Base-by-base conservation (phyloP, 1,284 basidiomycete genomes). In the Moniliella sp. region DNA sequence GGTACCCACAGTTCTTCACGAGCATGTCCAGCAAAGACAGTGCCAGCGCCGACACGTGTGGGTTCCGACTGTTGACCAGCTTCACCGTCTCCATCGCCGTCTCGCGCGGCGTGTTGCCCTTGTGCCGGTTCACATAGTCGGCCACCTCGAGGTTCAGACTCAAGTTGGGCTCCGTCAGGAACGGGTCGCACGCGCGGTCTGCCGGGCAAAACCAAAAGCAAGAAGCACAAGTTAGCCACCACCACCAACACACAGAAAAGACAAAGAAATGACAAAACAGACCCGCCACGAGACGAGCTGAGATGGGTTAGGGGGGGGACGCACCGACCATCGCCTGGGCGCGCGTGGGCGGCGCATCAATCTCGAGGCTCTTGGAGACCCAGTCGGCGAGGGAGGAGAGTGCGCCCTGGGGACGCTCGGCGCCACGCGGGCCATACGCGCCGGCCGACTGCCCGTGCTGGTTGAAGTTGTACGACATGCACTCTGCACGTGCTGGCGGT, bases 101-200 rank as follows among this genome's bases (percentile, higher is more conserved):
- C 51, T 91, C 84, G 37, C 84, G 73, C 2, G 84, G 78, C 79
- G 72, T 83, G 66, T 99, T 97, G 0, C 84, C 86, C 64, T 94
- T 94, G 67, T 93, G 94, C 45, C 68, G 67, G 62, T 88, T 91
- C 64, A 99, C 75, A 50, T 77, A 73, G 46, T 88, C 83, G 17
- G 83, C 82, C 28, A 97, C 74, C 62, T 94, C 84, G 43, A 97
- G 70, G 62, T 93, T 82, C 28, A 79, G 67, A 0, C 81, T 76
- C 64, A 88, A 79, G 62, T 94, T 91, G 12, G 84, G 81, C 57
- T 84, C 79, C 39, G 72, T 71, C 9, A 82, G 67, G 14, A 75
- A 72, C 1, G 86, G 78, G 48, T 88, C 81, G 62, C 84, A 91
- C 10, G 83, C 81, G 33, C 80, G 73, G 37, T 79, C 62, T 62